Percentiles rank a stretch among this genome's conserved stretches.
Conservation (phyloP, 495 filamentous ascomycete species). For the Penicillium riverlandense region DNA sequence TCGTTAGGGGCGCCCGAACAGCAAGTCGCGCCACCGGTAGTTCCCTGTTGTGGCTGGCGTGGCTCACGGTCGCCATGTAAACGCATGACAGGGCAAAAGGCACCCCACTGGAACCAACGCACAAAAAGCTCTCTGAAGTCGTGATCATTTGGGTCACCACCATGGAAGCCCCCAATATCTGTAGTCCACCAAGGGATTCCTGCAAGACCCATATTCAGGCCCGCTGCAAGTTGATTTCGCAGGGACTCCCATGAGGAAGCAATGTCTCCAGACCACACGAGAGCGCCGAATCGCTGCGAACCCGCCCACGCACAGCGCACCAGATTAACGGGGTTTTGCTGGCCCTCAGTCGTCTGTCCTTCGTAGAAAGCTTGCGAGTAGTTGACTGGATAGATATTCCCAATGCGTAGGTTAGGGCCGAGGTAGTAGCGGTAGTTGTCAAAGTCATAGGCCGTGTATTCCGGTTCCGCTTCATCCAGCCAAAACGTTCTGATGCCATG, state of each 20-base stretch:
- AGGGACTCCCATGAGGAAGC: slow-evolving; percentile 50
- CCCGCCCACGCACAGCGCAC: slow-evolving; percentile 57
- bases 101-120: slow-evolving; percentile 57
- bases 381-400: slow-evolving; percentile 48
- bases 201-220: slow-evolving; percentile 51
- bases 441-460: slow-evolving; percentile 52
- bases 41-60: slow-evolving; percentile 26
- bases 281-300: slow-evolving; percentile 48
- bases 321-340: slow-evolving; percentile 47
- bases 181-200: slow-evolving; percentile 56
- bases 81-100: no score
- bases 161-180: slow-evolving; percentile 56
- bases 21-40: slow-evolving; percentile 33
- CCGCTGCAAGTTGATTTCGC: slow-evolving; percentile 48
- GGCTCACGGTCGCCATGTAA: slow-evolving; percentile 52
- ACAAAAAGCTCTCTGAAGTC: slow-evolving; percentile 50
- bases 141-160: slow-evolving; percentile 45
- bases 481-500: slow-evolving; percentile 52
- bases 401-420: slow-evolving; percentile 44
- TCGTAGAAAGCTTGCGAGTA: slow-evolving; percentile 52
- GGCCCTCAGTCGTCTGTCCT: slow-evolving; percentile 39
- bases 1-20: no score
- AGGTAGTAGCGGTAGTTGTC: slow-evolving; percentile 51
- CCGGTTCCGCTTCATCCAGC: slow-evolving; percentile 57
- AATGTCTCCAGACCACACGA: slow-evolving; percentile 55